A percentile compares a stretch with the other conserved stretches of the same genome.
Conservation (phyloP, 2,329 filamentous ascomycete species). For the Pseudogymnoascus sp. region DNA sequence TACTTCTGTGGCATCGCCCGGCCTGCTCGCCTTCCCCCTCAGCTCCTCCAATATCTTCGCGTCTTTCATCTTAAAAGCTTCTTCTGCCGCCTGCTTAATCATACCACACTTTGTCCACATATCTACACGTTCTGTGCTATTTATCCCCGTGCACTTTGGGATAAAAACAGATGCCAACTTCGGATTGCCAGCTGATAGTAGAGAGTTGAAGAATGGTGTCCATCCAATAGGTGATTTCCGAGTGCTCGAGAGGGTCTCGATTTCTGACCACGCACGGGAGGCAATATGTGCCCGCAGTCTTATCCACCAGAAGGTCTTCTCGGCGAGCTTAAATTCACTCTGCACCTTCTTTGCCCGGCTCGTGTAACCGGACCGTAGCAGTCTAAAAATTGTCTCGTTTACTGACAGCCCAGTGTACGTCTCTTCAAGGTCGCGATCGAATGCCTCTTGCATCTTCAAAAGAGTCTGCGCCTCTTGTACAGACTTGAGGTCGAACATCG, state of each 20-base stretch:
- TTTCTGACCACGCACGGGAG: constrained; percentile 83
- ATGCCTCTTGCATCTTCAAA: constrained; percentile 74
- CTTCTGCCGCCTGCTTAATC: constrained; percentile 81
- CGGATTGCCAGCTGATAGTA: constrained; percentile 80
- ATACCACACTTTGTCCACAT: constrained; percentile 98
- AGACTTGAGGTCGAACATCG: constrained; percentile 62
- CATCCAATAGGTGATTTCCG: constrained; percentile 91
- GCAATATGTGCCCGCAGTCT: constrained; percentile 79
- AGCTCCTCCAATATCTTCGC: constrained; percentile 65
- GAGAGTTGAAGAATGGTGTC: constrained; percentile 94
- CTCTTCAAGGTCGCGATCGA: constrained; percentile 75
- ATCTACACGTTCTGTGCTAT: constrained; percentile 60
- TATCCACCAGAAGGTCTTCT: constrained; percentile 85
- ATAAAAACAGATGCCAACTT: constrained; percentile 78
- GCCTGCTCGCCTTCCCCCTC: constrained; percentile 63
- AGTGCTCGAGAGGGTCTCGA: constrained; percentile 73
- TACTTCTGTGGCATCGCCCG: constrained; percentile 65
- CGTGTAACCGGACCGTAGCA: constrained; percentile 73
- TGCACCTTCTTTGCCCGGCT: constrained; percentile 83
- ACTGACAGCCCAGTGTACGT: constrained; percentile 76
- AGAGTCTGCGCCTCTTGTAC: constrained; percentile 75
- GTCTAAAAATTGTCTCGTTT: constrained; percentile 85
- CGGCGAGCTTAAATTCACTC: constrained; percentile 84
- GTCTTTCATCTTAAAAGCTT: constrained; percentile 78
- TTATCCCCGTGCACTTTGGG: constrained; percentile 65